Conservation (phyloP, 2,329 filamentous ascomycete genomes). For the Pseudocercospora ulei region DNA sequence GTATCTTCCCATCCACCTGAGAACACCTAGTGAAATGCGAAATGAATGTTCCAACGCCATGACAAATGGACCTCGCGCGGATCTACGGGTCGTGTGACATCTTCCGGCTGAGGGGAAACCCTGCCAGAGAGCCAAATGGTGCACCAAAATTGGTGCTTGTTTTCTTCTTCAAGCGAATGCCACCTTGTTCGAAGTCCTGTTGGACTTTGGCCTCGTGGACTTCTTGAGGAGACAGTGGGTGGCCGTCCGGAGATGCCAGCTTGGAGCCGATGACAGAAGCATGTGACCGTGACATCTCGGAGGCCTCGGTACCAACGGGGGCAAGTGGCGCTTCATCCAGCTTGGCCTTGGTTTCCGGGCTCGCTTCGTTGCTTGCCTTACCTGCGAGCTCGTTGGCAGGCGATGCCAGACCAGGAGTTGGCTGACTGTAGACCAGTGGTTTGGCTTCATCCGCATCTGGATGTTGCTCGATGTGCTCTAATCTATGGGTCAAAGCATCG, state of each 20-base stretch:
- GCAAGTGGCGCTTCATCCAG: conserved; percentile 14
- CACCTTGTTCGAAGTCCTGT: conserved; percentile 28
- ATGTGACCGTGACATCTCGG: conserved; percentile 11
- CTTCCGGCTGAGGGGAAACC: conserved; percentile 25
- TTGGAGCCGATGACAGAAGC: conserved; percentile 17
- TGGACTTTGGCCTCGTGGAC: conserved; percentile 26
- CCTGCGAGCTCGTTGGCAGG: conserved; percentile 18
- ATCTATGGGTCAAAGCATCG: conserved; percentile 29
- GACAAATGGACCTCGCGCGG: conserved; percentile 4
- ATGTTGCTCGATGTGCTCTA: conserved; percentile 31
- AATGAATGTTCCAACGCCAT: no score
- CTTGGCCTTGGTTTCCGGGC: conserved; percentile 1
- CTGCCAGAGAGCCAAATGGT: conserved; percentile 32
- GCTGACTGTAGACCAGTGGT: conserved; percentile 29
- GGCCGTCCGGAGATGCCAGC: conserved; percentile 12
- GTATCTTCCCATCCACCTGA: conserved; percentile 8
- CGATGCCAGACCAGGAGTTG: conserved; percentile 28
- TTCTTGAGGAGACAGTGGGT: conserved; percentile 22
- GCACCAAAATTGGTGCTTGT: conserved; percentile 34
- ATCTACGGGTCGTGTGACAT: conserved; percentile 16
- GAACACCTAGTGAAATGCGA: conserved; percentile 10
- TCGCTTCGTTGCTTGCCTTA: conserved; percentile 4
- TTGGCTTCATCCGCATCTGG: conserved; percentile 29
- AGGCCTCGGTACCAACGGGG: conserved; percentile 6
- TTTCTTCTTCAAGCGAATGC: conserved; percentile 35